Evolutionary conservation across 371 early-diverging fungal genomes (phyloP).

Genomic region (Phascolomyces articulosus): DNA sequence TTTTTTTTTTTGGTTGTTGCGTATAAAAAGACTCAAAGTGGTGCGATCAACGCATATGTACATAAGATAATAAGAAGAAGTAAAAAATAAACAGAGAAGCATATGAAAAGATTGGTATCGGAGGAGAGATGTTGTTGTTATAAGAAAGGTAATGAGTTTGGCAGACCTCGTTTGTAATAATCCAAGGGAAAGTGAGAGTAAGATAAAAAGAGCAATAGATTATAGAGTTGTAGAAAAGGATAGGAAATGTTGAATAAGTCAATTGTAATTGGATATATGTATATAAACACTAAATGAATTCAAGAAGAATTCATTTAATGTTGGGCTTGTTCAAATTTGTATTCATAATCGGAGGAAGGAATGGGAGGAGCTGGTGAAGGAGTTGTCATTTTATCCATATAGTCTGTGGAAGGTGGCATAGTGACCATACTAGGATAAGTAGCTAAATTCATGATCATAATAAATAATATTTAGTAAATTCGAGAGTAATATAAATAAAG

Average conservation of each 20-base stretch:
- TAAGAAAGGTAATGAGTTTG: background rate
- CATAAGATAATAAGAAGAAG: conserved; percentile 14
- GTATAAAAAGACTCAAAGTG: background rate
- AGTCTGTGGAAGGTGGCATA: conserved; percentile 2
- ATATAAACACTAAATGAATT: no score
- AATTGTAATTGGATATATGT: no score
- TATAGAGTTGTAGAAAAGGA: conserved; percentile 3
- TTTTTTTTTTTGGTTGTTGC: no score
- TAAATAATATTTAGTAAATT: no score
- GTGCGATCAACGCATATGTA: conserved; percentile 20
- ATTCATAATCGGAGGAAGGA: conserved; percentile 1
- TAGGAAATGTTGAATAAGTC: background rate
- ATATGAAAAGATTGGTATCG: background rate
- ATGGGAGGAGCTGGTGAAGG: background rate
- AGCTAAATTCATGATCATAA: background rate
- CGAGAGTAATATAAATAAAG: no score
- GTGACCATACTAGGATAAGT: conserved; percentile 2
- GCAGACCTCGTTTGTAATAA: background rate
- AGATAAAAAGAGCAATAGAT: no score
- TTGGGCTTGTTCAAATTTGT: background rate
- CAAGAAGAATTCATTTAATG: background rate
- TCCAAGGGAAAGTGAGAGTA: background rate
- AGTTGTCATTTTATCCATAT: conserved; percentile 7
- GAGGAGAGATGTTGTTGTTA: background rate
- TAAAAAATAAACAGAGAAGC: conserved; percentile 6